phyloP scores from a whole-genome alignment of 192 early-diverging fungal genomes.

The Funneliformis geosporum region DNA sequence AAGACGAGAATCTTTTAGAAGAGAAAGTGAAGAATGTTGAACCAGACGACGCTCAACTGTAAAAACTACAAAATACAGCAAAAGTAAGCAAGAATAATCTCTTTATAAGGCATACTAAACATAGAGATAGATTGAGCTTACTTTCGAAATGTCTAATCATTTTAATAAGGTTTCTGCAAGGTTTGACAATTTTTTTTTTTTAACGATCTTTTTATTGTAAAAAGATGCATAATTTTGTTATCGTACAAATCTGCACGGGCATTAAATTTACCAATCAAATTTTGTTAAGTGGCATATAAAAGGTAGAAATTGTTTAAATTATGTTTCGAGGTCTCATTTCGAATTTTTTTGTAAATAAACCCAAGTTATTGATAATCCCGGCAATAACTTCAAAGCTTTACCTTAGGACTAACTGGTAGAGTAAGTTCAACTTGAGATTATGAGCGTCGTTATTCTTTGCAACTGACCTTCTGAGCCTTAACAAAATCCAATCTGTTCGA shows the following conservation, averaged over 20 bases:
- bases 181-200: neutral
- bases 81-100: neutral
- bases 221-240: no score
- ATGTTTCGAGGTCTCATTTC: neutral
- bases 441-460: no score
- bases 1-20: constrained; percentile 65
- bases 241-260: no score
- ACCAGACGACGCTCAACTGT: constrained; percentile 59
- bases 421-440: no score
- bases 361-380: neutral
- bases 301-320: neutral
- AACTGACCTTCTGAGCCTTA: no score
- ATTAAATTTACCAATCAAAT: neutral
- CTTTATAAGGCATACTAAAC: neutral
- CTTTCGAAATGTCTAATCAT: constrained; percentile 32
- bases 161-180: neutral
- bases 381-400: no score
- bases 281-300: neutral
- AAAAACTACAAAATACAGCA: constrained; percentile 39
- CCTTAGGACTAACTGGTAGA: no score
- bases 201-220: no score
- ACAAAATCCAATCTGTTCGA: neutral
- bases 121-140: neutral
- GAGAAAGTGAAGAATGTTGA: constrained; percentile 56
- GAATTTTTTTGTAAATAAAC: neutral